Percentiles rank a stretch among this genome's conserved stretches.
phyloP scores from a whole-genome alignment of 164 flowering plant genomes.

The Umbilicus rupestris region DNA sequence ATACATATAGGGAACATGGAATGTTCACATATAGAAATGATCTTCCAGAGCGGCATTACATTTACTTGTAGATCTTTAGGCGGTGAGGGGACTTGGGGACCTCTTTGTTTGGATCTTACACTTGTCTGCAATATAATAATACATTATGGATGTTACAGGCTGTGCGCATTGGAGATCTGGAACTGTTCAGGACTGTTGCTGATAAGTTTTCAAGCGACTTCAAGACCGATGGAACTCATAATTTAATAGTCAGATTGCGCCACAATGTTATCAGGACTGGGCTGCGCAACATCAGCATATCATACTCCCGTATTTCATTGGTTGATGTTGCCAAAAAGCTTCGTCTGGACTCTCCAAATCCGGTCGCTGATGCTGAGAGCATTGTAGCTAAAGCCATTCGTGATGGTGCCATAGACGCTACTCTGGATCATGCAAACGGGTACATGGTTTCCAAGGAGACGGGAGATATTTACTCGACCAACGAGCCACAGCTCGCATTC shows the following conservation, averaged over 20 bases:
- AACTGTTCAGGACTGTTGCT: constrained; percentile 63
- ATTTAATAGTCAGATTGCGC: constrained; percentile 78
- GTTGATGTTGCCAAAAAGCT: constrained; percentile 76
- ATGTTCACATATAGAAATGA: not conserved
- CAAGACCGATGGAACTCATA: constrained; percentile 66
- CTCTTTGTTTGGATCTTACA: not conserved
- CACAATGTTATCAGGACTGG: constrained; percentile 96
- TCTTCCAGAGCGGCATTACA: not conserved
- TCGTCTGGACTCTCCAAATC: constrained; percentile 66
- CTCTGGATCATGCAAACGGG: constrained; percentile 69
- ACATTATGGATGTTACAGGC: constrained; percentile 42
- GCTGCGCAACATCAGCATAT: constrained; percentile 80
- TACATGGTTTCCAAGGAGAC: constrained; percentile 90
- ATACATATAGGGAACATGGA: too few species aligned
- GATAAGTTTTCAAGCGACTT: constrained; percentile 64
- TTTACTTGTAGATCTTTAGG: not conserved
- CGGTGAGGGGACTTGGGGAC: not conserved
- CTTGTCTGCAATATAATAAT: not conserved
- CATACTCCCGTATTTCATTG: constrained; percentile 83
- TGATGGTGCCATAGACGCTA: constrained; percentile 94
- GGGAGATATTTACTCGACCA: constrained; percentile 88
- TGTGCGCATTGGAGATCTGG: constrained; percentile 91
- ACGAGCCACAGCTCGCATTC: constrained; percentile 78
- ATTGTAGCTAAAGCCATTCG: constrained; percentile 91
- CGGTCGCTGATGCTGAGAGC: constrained; percentile 90